phyloP scores from a whole-genome alignment of 2,329 filamentous ascomycete genomes.

The Neonectria neomacrospora region DNA sequence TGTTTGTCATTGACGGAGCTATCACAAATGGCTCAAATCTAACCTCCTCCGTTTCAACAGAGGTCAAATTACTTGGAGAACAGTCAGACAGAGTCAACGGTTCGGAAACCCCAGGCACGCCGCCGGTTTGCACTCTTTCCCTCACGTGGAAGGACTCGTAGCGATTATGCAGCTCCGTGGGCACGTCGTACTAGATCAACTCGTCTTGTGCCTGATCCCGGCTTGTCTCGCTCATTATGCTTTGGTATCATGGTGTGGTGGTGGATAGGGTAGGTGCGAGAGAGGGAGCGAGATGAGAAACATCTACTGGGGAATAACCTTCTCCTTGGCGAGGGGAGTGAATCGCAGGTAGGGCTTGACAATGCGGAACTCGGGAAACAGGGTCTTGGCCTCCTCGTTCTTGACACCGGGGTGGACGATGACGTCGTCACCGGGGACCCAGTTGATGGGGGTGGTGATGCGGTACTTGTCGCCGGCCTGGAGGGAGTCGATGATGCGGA shows the following conservation, averaged over 20 bases:
- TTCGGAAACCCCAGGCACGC: slow-evolving; percentile 28
- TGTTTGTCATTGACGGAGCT: slow-evolving; percentile 34
- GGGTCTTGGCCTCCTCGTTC: slow-evolving; percentile 85
- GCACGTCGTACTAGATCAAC: slow-evolving; percentile 31
- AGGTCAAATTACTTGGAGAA: slow-evolving; percentile 8
- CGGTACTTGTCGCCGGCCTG: slow-evolving; percentile 89
- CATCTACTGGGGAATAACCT: slow-evolving; percentile 38
- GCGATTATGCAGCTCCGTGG: slow-evolving; percentile 14
- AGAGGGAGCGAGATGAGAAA: neutral
- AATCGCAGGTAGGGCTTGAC: slow-evolving; percentile 81
- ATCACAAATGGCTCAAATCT: slow-evolving; percentile 36
- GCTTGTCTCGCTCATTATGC: slow-evolving; percentile 32
- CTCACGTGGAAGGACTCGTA: neutral
- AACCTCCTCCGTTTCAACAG: slow-evolving; percentile 13
- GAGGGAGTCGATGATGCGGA: slow-evolving; percentile 81
- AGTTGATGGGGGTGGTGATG: slow-evolving; percentile 90
- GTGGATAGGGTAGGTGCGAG: neutral
- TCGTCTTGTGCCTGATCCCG: neutral
- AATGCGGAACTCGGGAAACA: slow-evolving; percentile 81
- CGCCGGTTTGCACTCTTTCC: neutral
- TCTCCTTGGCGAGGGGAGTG: slow-evolving; percentile 71
- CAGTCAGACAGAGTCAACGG: slow-evolving; percentile 11
- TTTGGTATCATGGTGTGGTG: slow-evolving; percentile 40
- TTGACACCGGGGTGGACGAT: slow-evolving; percentile 87
- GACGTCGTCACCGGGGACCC: slow-evolving; percentile 88